Conservation (phyloP, 495 filamentous ascomycete genomes). For the Aspergillus carlsbadensis region DNA sequence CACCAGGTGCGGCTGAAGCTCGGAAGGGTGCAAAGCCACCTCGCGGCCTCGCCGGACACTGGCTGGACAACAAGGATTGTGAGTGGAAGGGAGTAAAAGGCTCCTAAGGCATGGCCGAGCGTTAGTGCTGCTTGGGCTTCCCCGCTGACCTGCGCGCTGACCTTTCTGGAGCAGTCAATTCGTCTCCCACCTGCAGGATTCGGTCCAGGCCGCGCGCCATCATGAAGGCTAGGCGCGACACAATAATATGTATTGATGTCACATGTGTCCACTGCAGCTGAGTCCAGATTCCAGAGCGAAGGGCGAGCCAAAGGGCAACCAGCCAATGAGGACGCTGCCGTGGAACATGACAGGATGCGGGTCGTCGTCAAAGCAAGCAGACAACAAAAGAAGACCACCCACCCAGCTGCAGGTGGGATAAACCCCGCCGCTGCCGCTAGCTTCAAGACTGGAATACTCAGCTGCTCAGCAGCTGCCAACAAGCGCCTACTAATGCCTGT, state of each 20-base stretch:
- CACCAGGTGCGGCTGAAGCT: slow-evolving; percentile 13
- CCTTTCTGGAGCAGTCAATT: neutral
- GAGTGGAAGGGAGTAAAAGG: neutral
- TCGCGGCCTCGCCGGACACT: neutral
- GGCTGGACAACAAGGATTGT: neutral
- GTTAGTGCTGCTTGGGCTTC: neutral
- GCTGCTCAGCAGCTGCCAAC: slow-evolving; percentile 14
- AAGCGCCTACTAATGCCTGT: too few species aligned
- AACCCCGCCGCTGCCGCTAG: too few species aligned
- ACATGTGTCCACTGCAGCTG: too few species aligned
- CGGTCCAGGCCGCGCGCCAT: neutral
- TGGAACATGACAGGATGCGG: slow-evolving; percentile 12
- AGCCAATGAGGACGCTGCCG: slow-evolving; percentile 2
- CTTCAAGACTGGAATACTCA: slow-evolving; percentile 4
- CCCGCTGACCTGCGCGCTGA: neutral
- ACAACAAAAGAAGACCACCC: too few species aligned
- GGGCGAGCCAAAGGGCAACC: too few species aligned
- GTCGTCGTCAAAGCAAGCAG: too few species aligned
- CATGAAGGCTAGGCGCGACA: too few species aligned
- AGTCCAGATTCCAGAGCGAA: too few species aligned
- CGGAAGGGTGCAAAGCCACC: slow-evolving; percentile 9
- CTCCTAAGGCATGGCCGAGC: neutral
- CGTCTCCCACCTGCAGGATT: neutral
- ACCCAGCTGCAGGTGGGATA: too few species aligned
- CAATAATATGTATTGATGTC: too few species aligned